Evolutionary conservation across 2,329 filamentous ascomycete species (phyloP).

Genomic region (Alternaria infectoria): DNA sequence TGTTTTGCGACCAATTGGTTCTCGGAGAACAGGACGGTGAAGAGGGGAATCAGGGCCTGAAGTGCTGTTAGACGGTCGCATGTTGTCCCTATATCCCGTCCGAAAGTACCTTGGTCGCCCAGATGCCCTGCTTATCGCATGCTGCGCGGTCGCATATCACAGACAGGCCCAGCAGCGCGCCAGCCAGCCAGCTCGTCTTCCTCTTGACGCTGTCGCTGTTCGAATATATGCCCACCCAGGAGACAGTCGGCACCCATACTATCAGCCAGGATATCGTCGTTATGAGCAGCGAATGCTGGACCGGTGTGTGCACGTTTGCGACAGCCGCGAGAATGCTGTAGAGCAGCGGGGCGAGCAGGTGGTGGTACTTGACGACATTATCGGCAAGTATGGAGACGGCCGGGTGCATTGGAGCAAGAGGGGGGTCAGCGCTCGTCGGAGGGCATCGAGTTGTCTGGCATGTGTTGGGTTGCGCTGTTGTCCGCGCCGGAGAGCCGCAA

Average conservation of each 20-base stretch:
- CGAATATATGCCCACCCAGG: slow-evolving; percentile 43
- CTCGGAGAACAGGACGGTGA: slow-evolving; percentile 40
- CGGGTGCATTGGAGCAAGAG: slow-evolving; percentile 47
- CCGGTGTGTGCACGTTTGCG: slow-evolving; percentile 43
- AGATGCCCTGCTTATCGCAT: slow-evolving; percentile 52
- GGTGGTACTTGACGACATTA: slow-evolving; percentile 41
- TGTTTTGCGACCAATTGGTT: slow-evolving; percentile 33
- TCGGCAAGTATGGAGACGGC: slow-evolving; percentile 36
- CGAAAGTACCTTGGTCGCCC: slow-evolving; percentile 53
- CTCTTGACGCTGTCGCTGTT: slow-evolving; percentile 30
- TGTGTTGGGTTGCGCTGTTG: slow-evolving; percentile 12
- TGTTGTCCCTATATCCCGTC: not conserved
- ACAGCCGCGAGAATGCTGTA: slow-evolving; percentile 45
- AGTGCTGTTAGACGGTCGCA: slow-evolving; percentile 1
- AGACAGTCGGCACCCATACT: slow-evolving; percentile 45
- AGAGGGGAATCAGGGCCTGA: slow-evolving; percentile 43
- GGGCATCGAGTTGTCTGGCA: slow-evolving; percentile 36
- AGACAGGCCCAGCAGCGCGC: slow-evolving; percentile 51
- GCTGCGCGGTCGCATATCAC: slow-evolving; percentile 53
- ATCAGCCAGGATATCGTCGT: slow-evolving; percentile 52
- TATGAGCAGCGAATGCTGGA: slow-evolving; percentile 52
- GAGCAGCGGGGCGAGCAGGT: slow-evolving; percentile 41
- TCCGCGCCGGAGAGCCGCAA: not conserved
- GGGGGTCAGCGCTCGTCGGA: slow-evolving; percentile 38
- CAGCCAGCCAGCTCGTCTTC: slow-evolving; percentile 49